Conservation (phyloP, 305 asterid species). For the Withania somnifera region DNA sequence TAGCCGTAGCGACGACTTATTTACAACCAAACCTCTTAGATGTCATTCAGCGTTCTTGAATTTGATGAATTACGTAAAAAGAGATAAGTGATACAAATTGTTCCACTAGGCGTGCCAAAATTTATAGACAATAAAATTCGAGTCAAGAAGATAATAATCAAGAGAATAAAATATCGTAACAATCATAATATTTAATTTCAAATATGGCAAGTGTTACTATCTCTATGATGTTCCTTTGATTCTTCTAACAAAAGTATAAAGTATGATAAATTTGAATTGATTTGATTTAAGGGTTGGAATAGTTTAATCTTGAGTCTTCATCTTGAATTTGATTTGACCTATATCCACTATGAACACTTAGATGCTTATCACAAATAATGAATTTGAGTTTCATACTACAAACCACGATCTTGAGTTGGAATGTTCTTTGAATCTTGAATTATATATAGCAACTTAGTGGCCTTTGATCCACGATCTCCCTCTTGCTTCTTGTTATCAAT, state of each 20-base stretch:
- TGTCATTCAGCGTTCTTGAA: no score
- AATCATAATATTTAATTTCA: no score
- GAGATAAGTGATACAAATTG: no score
- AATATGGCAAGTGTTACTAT: neutral
- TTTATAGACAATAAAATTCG: no score
- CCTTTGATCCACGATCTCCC: neutral
- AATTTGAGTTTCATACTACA: neutral
- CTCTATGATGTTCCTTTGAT: neutral
- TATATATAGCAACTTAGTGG: neutral
- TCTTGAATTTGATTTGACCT: neutral
- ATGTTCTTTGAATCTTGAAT: neutral
- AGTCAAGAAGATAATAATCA: no score
- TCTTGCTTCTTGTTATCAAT: neutral
- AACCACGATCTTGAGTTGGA: neutral
- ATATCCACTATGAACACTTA: neutral
- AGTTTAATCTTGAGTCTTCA: neutral
- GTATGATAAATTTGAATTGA: neutral
- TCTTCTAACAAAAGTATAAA: neutral
- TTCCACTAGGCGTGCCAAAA: no score
- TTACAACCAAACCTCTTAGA: no score
- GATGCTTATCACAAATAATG: neutral
- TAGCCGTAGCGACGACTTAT: no score
- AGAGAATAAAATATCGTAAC: no score
- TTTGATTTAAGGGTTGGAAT: neutral
- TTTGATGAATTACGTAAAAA: no score